Conservation (phyloP, 1,139 yeast genomes). For the Kurtzmaniella quercitrusa region DNA sequence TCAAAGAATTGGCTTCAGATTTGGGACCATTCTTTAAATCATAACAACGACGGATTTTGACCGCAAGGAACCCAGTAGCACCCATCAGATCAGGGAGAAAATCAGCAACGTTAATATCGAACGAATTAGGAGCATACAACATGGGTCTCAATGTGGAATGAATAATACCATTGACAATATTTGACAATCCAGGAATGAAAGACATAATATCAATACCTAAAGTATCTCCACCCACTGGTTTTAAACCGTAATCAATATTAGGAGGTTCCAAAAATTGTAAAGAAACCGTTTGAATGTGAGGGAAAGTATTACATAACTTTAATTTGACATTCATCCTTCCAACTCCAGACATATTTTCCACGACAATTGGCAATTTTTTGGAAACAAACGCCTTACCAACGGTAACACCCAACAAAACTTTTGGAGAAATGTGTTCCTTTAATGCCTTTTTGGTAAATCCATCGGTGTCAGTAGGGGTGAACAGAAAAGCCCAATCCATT, state of each 20-base stretch:
- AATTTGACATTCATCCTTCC: constrained; percentile 69
- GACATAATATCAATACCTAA: constrained; percentile 82
- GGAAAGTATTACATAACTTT: constrained; percentile 60
- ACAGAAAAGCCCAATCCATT: constrained; percentile 81
- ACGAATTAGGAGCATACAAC: constrained; percentile 78
- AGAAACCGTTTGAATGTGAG: constrained; percentile 69
- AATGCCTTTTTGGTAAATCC: constrained; percentile 77
- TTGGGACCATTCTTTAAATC: constrained; percentile 41
- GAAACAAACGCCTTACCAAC: constrained; percentile 75
- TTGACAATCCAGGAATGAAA: constrained; percentile 70
- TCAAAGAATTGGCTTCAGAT: constrained; percentile 42
- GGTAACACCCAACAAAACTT: constrained; percentile 74
- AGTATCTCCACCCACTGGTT: constrained; percentile 87
- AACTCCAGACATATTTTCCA: constrained; percentile 71
- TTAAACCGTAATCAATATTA: constrained; percentile 67
- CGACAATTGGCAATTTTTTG: constrained; percentile 69
- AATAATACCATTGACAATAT: constrained; percentile 67
- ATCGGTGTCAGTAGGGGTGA: constrained; percentile 76
- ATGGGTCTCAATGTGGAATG: constrained; percentile 70
- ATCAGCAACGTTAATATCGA: constrained; percentile 71
- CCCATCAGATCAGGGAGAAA: constrained; percentile 60
- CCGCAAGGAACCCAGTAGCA: constrained; percentile 64
- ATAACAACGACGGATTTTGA: constrained; percentile 52
- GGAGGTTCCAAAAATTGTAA: constrained; percentile 76
- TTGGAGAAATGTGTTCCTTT: constrained; percentile 67